phyloP scores from a whole-genome alignment of 2,329 filamentous ascomycete species.

The Pestalotiopsis sp. region DNA sequence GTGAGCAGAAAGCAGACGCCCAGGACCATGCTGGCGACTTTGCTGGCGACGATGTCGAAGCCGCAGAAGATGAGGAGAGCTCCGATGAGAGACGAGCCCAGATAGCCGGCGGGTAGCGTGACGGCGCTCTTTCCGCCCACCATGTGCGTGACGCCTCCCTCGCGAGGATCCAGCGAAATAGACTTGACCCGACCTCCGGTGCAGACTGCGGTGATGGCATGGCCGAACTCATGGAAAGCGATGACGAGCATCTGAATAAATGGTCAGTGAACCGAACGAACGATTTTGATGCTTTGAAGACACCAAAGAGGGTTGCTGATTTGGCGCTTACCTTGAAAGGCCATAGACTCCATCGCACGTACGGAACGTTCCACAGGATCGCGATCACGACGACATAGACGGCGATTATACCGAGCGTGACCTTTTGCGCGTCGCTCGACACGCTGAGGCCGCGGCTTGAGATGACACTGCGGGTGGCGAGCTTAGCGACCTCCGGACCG shows the following conservation, averaged over 20 bases:
- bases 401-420: slow-evolving; percentile 72
- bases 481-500: slow-evolving; percentile 25
- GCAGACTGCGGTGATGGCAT: slow-evolving; percentile 71
- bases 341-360: slow-evolving; percentile 74
- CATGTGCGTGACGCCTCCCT: slow-evolving; percentile 80
- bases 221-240: slow-evolving; percentile 79
- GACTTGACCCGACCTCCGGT: slow-evolving; percentile 75
- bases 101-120: slow-evolving; percentile 76
- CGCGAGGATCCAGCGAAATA: slow-evolving; percentile 73
- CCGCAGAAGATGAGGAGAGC: slow-evolving; percentile 78
- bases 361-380: slow-evolving; percentile 78
- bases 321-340: slow-evolving; percentile 68
- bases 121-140: slow-evolving; percentile 69
- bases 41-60: slow-evolving; percentile 80
- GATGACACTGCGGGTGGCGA: slow-evolving; percentile 33
- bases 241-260: slow-evolving; percentile 72
- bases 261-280: slow-evolving; percentile 6
- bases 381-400: slow-evolving; percentile 75
- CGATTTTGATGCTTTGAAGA: background rate
- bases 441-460: slow-evolving; percentile 54
- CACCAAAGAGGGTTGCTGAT: no score
- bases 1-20: slow-evolving; percentile 77
- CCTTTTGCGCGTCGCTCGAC: slow-evolving; percentile 68
- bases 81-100: slow-evolving; percentile 77
- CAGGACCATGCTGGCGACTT: slow-evolving; percentile 74